Conservation (phyloP, 1,139 yeast genomes). For the Debaryomyces udenii region DNA sequence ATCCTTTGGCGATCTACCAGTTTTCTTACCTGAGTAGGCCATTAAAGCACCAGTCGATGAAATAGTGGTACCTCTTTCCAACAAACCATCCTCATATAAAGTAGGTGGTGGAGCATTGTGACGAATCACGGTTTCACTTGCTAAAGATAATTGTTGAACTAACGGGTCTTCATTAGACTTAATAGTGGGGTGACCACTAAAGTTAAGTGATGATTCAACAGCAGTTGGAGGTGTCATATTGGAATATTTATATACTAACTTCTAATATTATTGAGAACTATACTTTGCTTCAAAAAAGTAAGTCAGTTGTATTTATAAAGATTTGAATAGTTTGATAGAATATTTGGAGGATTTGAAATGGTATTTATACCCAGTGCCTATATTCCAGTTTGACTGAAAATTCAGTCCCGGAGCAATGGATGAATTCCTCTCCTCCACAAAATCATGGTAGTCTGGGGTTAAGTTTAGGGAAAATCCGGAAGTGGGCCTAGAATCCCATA, state of each 20-base stretch:
- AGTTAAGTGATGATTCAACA: constrained; percentile 49
- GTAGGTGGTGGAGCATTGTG: constrained; percentile 95
- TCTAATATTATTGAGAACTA: constrained; percentile 1
- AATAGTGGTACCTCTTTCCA: constrained; percentile 89
- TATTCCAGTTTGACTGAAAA: background rate
- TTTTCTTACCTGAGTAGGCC: constrained; percentile 94
- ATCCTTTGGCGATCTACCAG: constrained; percentile 98
- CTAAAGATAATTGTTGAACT: constrained; percentile 47
- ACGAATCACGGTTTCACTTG: constrained; percentile 56
- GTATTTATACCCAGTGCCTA: constrained; percentile 3
- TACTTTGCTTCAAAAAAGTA: background rate
- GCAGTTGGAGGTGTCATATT: constrained; percentile 54
- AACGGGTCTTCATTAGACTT: constrained; percentile 47
- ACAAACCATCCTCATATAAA: constrained; percentile 91
- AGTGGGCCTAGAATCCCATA: background rate
- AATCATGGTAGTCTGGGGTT: constrained; percentile 6
- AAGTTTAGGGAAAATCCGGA: constrained; percentile 6
- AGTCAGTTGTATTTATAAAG: constrained; percentile 1
- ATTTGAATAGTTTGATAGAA: background rate
- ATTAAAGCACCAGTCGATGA: constrained; percentile 93
- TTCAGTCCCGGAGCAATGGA: constrained; percentile 10
- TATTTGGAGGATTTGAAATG: background rate
- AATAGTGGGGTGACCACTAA: constrained; percentile 47
- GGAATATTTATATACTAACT: background rate
- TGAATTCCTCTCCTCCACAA: constrained; percentile 7